Conservation (phyloP, 306 rosid genomes). For the Albizia julibrissin region DNA sequence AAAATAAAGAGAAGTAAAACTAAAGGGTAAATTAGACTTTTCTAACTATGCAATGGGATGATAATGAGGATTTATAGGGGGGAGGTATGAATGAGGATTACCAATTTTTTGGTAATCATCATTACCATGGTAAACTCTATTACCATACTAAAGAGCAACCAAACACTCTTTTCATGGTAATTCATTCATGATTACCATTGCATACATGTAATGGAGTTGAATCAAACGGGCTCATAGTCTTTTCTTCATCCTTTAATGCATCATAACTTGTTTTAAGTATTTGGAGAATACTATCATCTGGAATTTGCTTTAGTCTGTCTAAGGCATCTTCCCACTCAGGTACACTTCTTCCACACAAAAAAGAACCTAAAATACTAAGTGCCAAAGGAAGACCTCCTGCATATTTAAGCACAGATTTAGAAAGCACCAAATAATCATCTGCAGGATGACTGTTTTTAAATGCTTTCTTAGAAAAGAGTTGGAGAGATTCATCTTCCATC, state of each 20-base stretch:
- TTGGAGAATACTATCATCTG: neutral
- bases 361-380: neutral
- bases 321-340: neutral
- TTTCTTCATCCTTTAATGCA: neutral
- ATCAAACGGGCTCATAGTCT: no score
- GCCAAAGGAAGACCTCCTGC: neutral
- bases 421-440: neutral
- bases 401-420: neutral
- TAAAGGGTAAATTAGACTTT: no score
- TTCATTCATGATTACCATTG: no score
- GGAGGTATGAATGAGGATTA: no score
- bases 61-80: no score
- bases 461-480: neutral
- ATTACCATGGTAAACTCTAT: no score
- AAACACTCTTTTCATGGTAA: no score
- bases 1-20: no score
- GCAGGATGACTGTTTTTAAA: neutral
- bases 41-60: no score
- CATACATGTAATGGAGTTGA: no score
- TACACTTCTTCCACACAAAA: neutral
- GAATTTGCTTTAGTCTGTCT: neutral
- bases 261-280: neutral
- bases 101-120: no score
- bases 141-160: no score
- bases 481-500: neutral